Evolutionary conservation across 192 early-diverging fungal species (phyloP), one percentile per base, ranked within the genome.

Genomic region (Lunasporangiospora selenospora): DNA sequence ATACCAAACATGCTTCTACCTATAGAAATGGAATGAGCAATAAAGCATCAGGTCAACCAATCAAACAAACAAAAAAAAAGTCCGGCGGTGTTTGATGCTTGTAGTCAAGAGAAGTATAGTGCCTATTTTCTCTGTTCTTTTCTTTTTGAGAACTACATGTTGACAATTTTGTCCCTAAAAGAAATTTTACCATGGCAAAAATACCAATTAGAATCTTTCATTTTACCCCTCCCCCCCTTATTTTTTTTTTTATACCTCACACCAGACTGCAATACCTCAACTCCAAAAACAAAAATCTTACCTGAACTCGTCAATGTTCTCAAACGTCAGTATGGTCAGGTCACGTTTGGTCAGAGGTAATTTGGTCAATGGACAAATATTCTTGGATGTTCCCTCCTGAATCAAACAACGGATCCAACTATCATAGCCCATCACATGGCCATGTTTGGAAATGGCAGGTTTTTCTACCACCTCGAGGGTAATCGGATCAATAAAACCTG

Each of bases 391-490:
- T 32, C 87, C 90, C 60, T 88, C 89, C 40, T 89, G 86, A 47
- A 88, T 87, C 50, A 97, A 75, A 58, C 94, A 95, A 33, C 93
- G 88, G 32, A 93, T 88, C 92, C 92, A 93, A 67, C 84, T 92
- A 53, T 93, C 89, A 51, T 90, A 93, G 48, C 90, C 88, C 91
- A 94, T 93, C 34, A 93, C 91, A 73, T 93, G 91, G 16, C 96
- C 96, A 59, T 92, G 97, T 43, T 93, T 94, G 37, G 94, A 96
- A 41, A 98, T 97, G 3, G 96, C 96, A 15, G 96, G 96, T 54
- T 92, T 93, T 9, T 87, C 80, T 16, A 98, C 91, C 23, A 87
- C 86, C 58, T 98, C 95, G 38, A 98, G 67, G 15, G 94, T 97
- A 62, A 98, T 97, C 9, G 96, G 96, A 70, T 98, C 96, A 36